Evolutionary conservation across 352 stramenopile species (phyloP), one percentile per base, ranked within the genome.

Genomic region (Pythium phragmiticola): DNA sequence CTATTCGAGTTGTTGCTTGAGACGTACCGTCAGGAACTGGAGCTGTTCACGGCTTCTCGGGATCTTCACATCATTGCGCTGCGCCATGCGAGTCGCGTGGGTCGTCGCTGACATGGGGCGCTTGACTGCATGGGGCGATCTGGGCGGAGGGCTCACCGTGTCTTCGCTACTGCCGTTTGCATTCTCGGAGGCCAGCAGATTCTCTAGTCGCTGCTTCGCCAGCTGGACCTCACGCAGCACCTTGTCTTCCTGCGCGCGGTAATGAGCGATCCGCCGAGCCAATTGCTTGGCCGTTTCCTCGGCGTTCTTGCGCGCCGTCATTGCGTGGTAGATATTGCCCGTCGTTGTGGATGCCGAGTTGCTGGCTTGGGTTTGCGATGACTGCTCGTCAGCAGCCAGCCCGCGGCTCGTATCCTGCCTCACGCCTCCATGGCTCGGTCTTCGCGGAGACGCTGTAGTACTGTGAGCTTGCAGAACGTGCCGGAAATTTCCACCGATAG

Each of bases 251-350:
- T 87, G 76, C 1, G 64, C 47, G 26, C 78, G 76, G 34, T 79
- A 87, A 51, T 84, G 73, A 8, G 80, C 69, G 43, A 89, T 84
- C 0, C 80, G 72, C 2, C 80, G 57, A 11, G 76, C 63, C 23
- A 89, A 54, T 16, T 84, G 74, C 60, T 78, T 72, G 14, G 75
- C 78, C 12, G 63, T 67, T 39, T 84, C 71, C 56, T 89, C 80
- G 0, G 80, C 78, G 21, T 60, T 73, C 66, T 87, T 89, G n/a
- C 78, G 72, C 11, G 78, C 74, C 30, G 63, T 65, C 62, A 82
- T 70, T 11, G 69, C 69, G 33, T 72, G 70, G 33, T 86, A 87
- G 16, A 89, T 71, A 61, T 68, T 77, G 0, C 34, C 64, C 4
- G 50, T 42, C n/a, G 4, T 34, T n/a, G 55, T 19, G 13, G 48